These are phyloP conservation scores for Cynanchum wilfordii DNA, from an alignment of 257 asterid species.

Conservation along the genomic window DNA sequence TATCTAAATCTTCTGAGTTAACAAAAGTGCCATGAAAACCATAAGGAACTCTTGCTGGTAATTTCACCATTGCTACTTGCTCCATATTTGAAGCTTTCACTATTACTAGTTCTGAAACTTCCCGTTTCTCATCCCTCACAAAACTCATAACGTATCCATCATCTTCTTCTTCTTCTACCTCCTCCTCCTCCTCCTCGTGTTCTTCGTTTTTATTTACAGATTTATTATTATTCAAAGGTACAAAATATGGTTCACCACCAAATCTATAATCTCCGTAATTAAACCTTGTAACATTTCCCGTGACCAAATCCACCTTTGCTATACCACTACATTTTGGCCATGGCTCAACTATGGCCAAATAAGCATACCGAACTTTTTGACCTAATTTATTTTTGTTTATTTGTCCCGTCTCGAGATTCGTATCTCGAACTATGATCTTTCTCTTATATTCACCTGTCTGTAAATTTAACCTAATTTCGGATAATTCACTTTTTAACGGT, in stretches of 20 bases:
- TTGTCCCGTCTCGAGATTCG: conserved; percentile 52
- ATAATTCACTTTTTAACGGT: conserved; percentile 21
- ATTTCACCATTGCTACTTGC: conserved; percentile 36
- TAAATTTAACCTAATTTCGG: conserved; percentile 38
- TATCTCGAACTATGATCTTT: conserved; percentile 30
- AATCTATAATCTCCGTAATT: conserved; percentile 31
- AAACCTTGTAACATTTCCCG: conserved; percentile 33
- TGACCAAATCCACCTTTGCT: conserved; percentile 47
- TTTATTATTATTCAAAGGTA: conserved; percentile 5
- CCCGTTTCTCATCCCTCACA: conserved; percentile 44
- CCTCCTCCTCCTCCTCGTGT: too few relatives aligned
- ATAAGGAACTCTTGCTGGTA: conserved; percentile 57
- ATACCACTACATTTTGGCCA: conserved; percentile 66
- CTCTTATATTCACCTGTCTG: conserved; percentile 30
- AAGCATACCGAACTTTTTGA: conserved; percentile 29
- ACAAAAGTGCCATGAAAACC: conserved; percentile 73
- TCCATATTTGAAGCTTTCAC: conserved; percentile 46
- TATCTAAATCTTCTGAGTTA: conserved; percentile 32
- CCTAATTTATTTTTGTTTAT: conserved; percentile 39
- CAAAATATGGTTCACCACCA: conserved; percentile 55
- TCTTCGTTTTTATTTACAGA: background rate
- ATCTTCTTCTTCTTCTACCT: conserved; percentile 28
- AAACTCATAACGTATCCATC: conserved; percentile 44
- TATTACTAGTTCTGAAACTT: conserved; percentile 40
- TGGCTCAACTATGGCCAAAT: conserved; percentile 61